Percentiles rank a stretch among this genome's conserved stretches.
Conservation (phyloP, 345 rosid genomes). For the Triadica sebifera region DNA sequence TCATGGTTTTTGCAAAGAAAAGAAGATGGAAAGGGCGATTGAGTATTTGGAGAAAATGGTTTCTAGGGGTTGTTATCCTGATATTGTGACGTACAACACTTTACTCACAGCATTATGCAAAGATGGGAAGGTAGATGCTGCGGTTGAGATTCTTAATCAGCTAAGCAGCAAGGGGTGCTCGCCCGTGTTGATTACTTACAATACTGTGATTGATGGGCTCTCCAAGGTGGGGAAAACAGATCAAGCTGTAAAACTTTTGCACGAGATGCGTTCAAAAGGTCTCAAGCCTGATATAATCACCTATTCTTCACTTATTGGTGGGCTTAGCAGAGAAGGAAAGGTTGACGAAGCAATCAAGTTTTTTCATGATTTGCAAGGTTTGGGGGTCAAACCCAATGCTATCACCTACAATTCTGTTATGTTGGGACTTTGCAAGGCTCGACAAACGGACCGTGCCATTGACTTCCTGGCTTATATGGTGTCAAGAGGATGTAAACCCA, state of each 20-base stretch:
- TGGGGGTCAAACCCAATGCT: constrained; percentile 64
- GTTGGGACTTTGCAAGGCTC: constrained; percentile 70
- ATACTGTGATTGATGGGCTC: constrained; percentile 81
- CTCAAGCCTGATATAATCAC: constrained; percentile 73
- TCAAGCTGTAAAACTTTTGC: constrained; percentile 56
- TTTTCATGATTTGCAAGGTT: constrained; percentile 68
- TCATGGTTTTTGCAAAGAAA: constrained; percentile 86
- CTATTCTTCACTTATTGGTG: constrained; percentile 75
- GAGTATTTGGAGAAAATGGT: constrained; percentile 82
- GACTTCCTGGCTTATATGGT: constrained; percentile 86
- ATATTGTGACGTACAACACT: constrained; percentile 88
- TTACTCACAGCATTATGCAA: constrained; percentile 77
- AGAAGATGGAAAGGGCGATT: constrained; percentile 78
- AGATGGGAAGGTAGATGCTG: constrained; percentile 82
- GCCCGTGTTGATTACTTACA: constrained; percentile 74
- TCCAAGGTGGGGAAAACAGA: constrained; percentile 78
- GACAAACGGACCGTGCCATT: constrained; percentile 71
- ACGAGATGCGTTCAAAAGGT: constrained; percentile 75
- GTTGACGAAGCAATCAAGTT: constrained; percentile 71
- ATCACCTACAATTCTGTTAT: constrained; percentile 69
- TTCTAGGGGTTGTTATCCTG: constrained; percentile 85
- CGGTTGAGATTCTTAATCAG: constrained; percentile 83
- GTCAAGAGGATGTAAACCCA: constrained; percentile 68
- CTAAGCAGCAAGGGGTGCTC: constrained; percentile 74
- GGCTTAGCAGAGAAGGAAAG: constrained; percentile 78